A percentile compares a stretch with the other conserved stretches of the same genome.
Conservation (phyloP, 108 stramenopile genomes). For the Nannochloropsis gaditana region DNA sequence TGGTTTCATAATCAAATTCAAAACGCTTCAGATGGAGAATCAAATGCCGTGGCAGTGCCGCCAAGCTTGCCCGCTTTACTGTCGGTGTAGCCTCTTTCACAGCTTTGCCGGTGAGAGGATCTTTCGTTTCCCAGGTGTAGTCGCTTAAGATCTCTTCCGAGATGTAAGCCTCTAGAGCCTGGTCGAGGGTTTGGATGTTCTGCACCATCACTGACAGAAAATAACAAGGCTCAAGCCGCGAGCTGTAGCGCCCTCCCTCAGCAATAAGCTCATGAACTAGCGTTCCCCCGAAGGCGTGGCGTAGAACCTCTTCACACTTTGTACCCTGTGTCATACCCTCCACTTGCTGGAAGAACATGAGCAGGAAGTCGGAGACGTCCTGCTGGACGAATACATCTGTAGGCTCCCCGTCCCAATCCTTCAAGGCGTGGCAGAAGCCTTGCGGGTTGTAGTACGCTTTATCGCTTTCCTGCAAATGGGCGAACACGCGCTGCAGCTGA, state of each 20-base stretch:
- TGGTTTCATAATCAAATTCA: conserved; percentile 58
- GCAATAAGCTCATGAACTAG: conserved; percentile 55
- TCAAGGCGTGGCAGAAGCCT: conserved; percentile 41
- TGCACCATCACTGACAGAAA: conserved; percentile 44
- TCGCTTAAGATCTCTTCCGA: conserved; percentile 50
- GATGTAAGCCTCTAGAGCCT: conserved; percentile 50
- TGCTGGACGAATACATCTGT: conserved; percentile 56
- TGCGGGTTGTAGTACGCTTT: conserved; percentile 48
- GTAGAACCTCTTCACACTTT: conserved; percentile 35
- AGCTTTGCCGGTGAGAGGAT: conserved; percentile 25
- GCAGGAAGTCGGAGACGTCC: conserved; percentile 60
- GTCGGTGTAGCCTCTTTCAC: conserved; percentile 26
- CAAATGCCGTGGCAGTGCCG: conserved; percentile 43
- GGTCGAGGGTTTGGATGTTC: conserved; percentile 36
- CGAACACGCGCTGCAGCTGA: conserved; percentile 48
- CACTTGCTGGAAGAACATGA: conserved; percentile 50
- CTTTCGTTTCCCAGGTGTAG: conserved; percentile 52
- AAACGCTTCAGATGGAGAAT: conserved; percentile 65
- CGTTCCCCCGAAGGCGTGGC: conserved; percentile 49
- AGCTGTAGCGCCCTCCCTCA: conserved; percentile 43
- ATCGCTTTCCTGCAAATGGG: conserved; percentile 51
- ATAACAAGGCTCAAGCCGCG: conserved; percentile 54
- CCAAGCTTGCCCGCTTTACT: conserved; percentile 44
- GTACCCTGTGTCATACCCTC: conserved; percentile 32
- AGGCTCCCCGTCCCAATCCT: conserved; percentile 52